Evolutionary conservation across 495 filamentous ascomycete genomes (phyloP).

Genomic region (Elaphomyces granulatus): DNA sequence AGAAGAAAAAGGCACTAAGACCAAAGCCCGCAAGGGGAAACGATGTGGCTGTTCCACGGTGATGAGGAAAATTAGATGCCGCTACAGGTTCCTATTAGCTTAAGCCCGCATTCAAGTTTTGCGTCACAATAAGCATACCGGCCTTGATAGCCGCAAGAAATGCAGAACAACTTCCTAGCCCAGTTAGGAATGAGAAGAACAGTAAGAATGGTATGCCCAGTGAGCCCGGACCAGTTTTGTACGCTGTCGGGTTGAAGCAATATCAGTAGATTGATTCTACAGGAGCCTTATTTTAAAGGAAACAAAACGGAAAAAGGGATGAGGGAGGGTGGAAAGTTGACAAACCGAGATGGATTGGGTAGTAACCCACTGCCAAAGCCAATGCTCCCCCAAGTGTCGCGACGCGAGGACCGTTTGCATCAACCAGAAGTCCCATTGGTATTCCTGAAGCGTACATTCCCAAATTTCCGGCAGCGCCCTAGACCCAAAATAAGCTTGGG

Average conservation of each 20-base stretch:
- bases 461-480: conserved; percentile 82
- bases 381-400: conserved; percentile 61
- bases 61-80: conserved; percentile 81
- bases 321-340: conserved; percentile 1
- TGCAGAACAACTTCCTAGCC: conserved; percentile 72
- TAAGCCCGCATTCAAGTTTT: not conserved
- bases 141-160: conserved; percentile 79
- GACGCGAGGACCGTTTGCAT: conserved; percentile 65
- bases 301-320: not conserved
- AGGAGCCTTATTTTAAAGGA: too few species aligned
- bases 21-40: conserved; percentile 89
- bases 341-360: conserved; percentile 54
- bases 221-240: conserved; percentile 36
- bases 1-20: conserved; percentile 92
- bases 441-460: conserved; percentile 92
- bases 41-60: conserved; percentile 86
- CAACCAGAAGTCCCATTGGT: conserved; percentile 76
- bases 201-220: conserved; percentile 57
- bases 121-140: conserved; percentile 23
- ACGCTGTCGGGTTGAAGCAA: conserved; percentile 23
- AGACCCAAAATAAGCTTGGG: conserved; percentile 8
- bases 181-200: conserved; percentile 71
- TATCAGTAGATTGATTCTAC: not conserved
- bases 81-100: too few species aligned
- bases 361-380: conserved; percentile 62